Evolutionary conservation across 2,329 filamentous ascomycete genomes (phyloP), one percentile per base, ranked within the genome.

Genomic region (Fusarium sp.): DNA sequence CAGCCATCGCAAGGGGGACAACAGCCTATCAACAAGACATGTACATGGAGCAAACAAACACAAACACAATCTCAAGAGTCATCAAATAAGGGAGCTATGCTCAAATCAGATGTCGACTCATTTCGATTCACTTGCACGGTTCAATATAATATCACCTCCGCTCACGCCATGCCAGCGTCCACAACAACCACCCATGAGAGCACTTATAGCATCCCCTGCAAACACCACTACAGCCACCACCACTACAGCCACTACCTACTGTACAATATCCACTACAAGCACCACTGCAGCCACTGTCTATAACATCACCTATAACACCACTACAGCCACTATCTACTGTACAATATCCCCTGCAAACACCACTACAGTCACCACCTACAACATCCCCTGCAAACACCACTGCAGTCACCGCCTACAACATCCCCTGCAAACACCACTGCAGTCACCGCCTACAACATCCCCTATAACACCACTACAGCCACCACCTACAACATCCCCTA

Each of bases 81-180:
- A 33, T 19, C 21, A n/a, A 10, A 1, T 4, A 21, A 10, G 17
- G 2, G 17, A 13, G n/a, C 46, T 51, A 27, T 10, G 10, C 51
- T 51, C 11, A n/a, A 53, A 43, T 13, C 1, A 17, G 47, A 32
- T n/a, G 8, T 52, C 37, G 46, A 54, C 51, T 54, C 51, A 54
- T 52, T 27, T 54, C 13, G 19, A 42, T 50, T 53, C 46, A 53
- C 15, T 1, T 1, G 0, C 6, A 3, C 13, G 4, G 5, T 8
- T 1, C 0, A 2, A 1, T 52, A 52, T 31, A 54, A 37, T 4
- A 32, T 13, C 7, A 15, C 1, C 31, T 13, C 9, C 9, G 2
- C 27, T 29, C 27, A 3, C 39, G 0, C 2, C 11, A n/a, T n/a
- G n/a, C n/a, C n/a, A n/a, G n/a, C n/a, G n/a, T n/a, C n/a, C n/a